Base-by-base conservation (phyloP, 225 moss, liverwort and hornwort genomes). In the Rhytidiadelphus loreus region DNA sequence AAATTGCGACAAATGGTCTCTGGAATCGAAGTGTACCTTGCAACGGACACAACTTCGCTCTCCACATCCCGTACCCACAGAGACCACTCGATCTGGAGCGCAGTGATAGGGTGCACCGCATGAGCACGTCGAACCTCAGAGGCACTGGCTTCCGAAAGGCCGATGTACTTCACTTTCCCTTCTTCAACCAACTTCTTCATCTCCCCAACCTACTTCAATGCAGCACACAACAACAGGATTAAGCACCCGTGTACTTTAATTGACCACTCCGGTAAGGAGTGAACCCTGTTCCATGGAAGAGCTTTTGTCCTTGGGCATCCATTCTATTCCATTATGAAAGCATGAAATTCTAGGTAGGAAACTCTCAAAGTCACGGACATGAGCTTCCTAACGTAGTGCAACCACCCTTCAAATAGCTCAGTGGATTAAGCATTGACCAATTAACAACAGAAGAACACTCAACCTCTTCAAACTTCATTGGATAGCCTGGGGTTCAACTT, bases 181-280 rank as follows among this genome's bases (percentile, higher is more conserved):
- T 93, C 93, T 48, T 93, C 91, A 16, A 93, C 93, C 88, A 93
- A 68, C 93, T 93, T 93, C 90, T 91, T 91, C 93, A 93, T 86
- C 90, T 53, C 93, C 81, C 91, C 93, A 76, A 92, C 90, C 93
- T 93, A 55, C 16, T 48, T 69, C 30, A 16, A 83, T 12, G 41
- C 66, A 81, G 20, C 65, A 77, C 70, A 56, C 48, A 74, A 63
- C 63, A 79, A 29, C 52, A 84, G 13, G 60, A 37, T 17, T 75
- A 6, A 85, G 75, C 33, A 75, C 35, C 19, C 61, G 44, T 8
- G 74, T 13, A 22, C 71, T 71, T 16, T 39, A 22, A 23, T 60
- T 60, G 71, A 71, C 32, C 57, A 33, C 60, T 80, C 30, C 44
- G 32, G 3, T 21, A 41, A 60, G 41, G 28, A 32, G 44, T 30